Evolutionary conservation across 2,329 filamentous ascomycete genomes (phyloP).

Genomic region (Fusarium sp.): DNA sequence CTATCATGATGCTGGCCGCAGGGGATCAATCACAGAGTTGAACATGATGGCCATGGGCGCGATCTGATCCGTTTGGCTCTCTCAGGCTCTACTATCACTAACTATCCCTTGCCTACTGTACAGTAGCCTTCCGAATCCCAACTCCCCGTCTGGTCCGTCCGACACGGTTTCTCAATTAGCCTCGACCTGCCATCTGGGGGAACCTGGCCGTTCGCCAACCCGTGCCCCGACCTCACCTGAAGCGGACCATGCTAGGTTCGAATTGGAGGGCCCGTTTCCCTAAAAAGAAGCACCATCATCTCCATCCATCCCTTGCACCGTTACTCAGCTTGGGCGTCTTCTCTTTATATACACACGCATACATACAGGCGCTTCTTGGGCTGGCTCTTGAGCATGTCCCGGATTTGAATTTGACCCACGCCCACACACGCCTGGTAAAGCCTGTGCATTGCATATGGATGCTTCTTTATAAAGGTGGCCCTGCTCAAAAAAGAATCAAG

Average conservation of each 20-base stretch:
- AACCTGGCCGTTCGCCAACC: constrained; percentile 42
- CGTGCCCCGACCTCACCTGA: constrained; percentile 48
- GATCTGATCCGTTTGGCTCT: constrained; percentile 20
- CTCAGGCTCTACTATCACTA: neutral
- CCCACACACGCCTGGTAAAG: constrained; percentile 1
- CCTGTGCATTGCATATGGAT: constrained; percentile 4
- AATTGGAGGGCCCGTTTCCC: constrained; percentile 39
- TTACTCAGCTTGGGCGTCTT: constrained; percentile 10
- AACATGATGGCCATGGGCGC: constrained; percentile 17
- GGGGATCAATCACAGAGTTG: constrained; percentile 6
- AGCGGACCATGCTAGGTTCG: constrained; percentile 46
- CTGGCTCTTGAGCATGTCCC: neutral
- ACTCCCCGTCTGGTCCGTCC: constrained; percentile 27
- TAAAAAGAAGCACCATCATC: constrained; percentile 40
- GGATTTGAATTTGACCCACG: constrained; percentile 31
- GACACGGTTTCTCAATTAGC: constrained; percentile 39
- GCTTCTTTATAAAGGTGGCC: constrained; percentile 13
- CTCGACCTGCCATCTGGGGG: constrained; percentile 45
- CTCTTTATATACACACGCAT: constrained; percentile 28
- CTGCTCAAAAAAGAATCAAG: constrained; percentile 11
- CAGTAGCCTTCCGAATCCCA: constrained; percentile 9
- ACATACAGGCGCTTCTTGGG: neutral
- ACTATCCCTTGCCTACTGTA: neutral
- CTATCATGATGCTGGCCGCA: constrained; percentile 34
- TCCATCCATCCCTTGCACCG: constrained; percentile 28